Evolutionary conservation across 768 basidiomycete species (phyloP).

Genomic region (Auricularia sp.): DNA sequence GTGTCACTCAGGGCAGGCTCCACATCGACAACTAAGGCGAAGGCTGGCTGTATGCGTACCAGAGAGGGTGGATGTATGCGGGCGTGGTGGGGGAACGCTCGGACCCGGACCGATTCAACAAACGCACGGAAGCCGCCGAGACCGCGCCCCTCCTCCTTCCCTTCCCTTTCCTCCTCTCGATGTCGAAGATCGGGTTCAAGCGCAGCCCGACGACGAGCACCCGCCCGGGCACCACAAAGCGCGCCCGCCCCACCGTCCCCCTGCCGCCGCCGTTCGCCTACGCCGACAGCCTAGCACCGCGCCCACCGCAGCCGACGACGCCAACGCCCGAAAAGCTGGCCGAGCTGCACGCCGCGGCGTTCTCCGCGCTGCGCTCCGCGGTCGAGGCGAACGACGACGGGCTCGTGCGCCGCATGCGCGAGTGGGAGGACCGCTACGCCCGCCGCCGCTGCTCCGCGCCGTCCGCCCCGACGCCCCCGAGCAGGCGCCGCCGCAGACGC

Average conservation of each 20-base stretch:
- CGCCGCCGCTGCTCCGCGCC: neutral
- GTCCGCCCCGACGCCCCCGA: neutral
- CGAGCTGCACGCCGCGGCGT: conserved; percentile 50
- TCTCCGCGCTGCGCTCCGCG: conserved; percentile 53
- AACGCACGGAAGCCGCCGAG: neutral
- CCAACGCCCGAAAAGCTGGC: conserved; percentile 18
- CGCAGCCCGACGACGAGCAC: neutral
- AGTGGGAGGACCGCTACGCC: conserved; percentile 38
- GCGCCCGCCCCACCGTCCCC: neutral
- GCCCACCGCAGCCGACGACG: neutral
- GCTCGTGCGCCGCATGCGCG: conserved; percentile 61
- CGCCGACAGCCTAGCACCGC: too few relatives aligned
- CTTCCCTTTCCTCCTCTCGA: neutral
- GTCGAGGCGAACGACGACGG: conserved; percentile 57
- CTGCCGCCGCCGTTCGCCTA: neutral
- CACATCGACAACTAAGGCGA: too few relatives aligned
- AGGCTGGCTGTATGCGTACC: too few relatives aligned
- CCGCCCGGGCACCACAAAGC: neutral
- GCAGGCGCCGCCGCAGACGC: neutral
- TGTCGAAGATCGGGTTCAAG: neutral
- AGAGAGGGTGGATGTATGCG: too few relatives aligned
- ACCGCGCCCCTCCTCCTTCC: neutral
- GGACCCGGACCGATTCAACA: neutral
- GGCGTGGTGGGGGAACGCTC: neutral
- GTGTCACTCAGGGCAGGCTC: too few relatives aligned